A percentile compares a stretch with the other conserved stretches of the same genome.
These are phyloP conservation scores for Cryoendolithus antarcticus DNA, from an alignment of 2,329 filamentous ascomycete species.

Conservation along the genomic window DNA sequence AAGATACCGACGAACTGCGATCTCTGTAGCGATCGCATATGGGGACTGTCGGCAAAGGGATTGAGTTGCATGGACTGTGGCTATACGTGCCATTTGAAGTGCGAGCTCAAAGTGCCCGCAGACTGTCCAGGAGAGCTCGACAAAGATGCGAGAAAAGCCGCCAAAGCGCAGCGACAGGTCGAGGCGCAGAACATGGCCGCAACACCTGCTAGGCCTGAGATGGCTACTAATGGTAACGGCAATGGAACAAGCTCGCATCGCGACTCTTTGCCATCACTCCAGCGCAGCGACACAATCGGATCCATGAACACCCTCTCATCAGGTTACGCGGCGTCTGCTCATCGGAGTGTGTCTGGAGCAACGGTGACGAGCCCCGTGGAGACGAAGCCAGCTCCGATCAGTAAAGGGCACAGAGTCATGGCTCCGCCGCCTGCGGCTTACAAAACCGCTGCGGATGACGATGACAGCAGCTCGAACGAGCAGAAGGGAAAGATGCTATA, in stretches of 20 bases:
- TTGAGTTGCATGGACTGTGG: slow-evolving; percentile 94
- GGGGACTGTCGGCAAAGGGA: slow-evolving; percentile 91
- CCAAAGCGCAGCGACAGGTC: slow-evolving; percentile 76
- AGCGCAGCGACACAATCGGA: slow-evolving; percentile 76
- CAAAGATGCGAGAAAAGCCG: slow-evolving; percentile 91
- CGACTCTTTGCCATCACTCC: slow-evolving; percentile 55
- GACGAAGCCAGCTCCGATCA: slow-evolving; percentile 5
- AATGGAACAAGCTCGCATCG: slow-evolving; percentile 24
- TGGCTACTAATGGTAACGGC: slow-evolving; percentile 11
- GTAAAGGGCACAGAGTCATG: slow-evolving; percentile 51
- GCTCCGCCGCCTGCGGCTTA: slow-evolving; percentile 81
- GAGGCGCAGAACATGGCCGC: slow-evolving; percentile 47
- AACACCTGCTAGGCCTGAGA: slow-evolving; percentile 8
- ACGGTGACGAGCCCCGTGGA: slow-evolving; percentile 37
- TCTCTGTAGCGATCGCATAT: slow-evolving; percentile 89
- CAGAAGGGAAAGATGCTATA: slow-evolving; percentile 84
- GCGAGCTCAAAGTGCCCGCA: slow-evolving; percentile 95
- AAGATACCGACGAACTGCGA: slow-evolving; percentile 99
- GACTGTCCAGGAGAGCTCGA: slow-evolving; percentile 87
- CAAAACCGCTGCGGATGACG: slow-evolving; percentile 45
- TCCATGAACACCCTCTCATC: slow-evolving; percentile 65
- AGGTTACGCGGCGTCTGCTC: slow-evolving; percentile 68
- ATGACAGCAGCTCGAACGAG: slow-evolving; percentile 33
- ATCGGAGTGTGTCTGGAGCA: slow-evolving; percentile 58
- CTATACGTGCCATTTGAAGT: slow-evolving; percentile 97